Evolutionary conservation across 306 rosid genomes (phyloP), one percentile per base, ranked within the genome.

Genomic region (Trifolium pratense): DNA sequence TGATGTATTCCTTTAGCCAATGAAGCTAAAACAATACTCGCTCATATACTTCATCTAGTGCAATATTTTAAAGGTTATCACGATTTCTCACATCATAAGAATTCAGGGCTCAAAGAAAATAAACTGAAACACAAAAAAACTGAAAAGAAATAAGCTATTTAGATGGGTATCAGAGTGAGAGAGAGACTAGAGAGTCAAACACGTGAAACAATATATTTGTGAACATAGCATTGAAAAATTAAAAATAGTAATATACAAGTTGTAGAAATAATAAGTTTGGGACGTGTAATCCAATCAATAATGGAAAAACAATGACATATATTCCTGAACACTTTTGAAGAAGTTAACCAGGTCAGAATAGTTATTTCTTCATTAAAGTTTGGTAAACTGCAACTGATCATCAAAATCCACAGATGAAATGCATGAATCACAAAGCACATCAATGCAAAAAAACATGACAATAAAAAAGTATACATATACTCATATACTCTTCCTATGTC

Each of bases 151-250:
- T 15, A 36, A 68, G 36, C 1, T 15, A 59, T 60, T 69, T 59
- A 34, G 42, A 34, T 48, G 23, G 64, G 75, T 25, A 13, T 57
- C 9, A 57, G 39, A 14, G 2, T 31, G 21, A 42, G 20, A 2
- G 20, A 2, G 18, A 46, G 18, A 46, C 9, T 3, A 9, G 63
- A 76, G 70, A 57, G 32, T 43, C 34, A 59, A 29, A 59, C 42
- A 59, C 31, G 13, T 23, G 63, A 40, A 71, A 67, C 5, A 55
- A 29, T 58, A 26, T 42, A 40, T 9, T 7, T 39, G 5, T 18
- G 42, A 42, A 68, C 25, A 68, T 8, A 20, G 62, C 11, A 46
- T 46, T 46, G 9, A 11, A 49, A 67, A 75, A 21, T 64, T 53
- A 0, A 20, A 74, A 66, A 32, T 4, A n/a, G n/a, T n/a, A n/a